A percentile compares a stretch with the other conserved stretches of the same genome.
Conservation (phyloP, 805 yeast genomes). For the Saccharomycopsis sp. region DNA sequence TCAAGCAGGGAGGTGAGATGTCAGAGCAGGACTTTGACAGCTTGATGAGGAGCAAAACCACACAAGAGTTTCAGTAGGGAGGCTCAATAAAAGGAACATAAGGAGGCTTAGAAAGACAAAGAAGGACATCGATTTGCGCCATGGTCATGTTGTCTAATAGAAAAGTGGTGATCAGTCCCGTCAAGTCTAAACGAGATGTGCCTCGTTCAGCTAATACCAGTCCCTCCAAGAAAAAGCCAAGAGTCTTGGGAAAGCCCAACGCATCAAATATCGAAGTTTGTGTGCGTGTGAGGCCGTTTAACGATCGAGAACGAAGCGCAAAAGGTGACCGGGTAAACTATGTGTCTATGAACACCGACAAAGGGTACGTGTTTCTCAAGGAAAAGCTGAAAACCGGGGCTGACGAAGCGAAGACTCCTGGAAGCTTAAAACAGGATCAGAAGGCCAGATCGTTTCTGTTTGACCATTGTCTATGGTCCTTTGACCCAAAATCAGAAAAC, state of each 20-base stretch:
- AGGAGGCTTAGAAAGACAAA: too few species aligned
- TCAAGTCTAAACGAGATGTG: neutral
- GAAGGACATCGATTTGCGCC: too few species aligned
- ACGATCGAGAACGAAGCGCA: constrained; percentile 24
- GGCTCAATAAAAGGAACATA: too few species aligned
- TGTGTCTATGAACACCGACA: constrained; percentile 22
- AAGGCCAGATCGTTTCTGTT: constrained; percentile 36
- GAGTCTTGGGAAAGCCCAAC: neutral
- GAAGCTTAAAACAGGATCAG: constrained; percentile 22
- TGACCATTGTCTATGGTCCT: constrained; percentile 49
- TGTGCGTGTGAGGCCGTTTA: constrained; percentile 46
- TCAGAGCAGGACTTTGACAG: too few species aligned
- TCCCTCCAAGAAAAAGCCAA: neutral
- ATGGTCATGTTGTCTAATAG: neutral
- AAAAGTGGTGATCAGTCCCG: neutral
- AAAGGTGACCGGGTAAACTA: constrained; percentile 21
- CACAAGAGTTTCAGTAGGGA: too few species aligned
- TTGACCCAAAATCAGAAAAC: constrained; percentile 25
- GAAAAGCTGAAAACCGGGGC: neutral
- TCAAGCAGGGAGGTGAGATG: neutral
- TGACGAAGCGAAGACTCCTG: neutral
- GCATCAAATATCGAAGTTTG: constrained; percentile 37
- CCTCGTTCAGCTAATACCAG: neutral
- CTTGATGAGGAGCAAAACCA: too few species aligned
- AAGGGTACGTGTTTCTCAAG: constrained; percentile 2